Conservation (phyloP, 1,284 basidiomycete genomes). For the Peniophora sp. region DNA sequence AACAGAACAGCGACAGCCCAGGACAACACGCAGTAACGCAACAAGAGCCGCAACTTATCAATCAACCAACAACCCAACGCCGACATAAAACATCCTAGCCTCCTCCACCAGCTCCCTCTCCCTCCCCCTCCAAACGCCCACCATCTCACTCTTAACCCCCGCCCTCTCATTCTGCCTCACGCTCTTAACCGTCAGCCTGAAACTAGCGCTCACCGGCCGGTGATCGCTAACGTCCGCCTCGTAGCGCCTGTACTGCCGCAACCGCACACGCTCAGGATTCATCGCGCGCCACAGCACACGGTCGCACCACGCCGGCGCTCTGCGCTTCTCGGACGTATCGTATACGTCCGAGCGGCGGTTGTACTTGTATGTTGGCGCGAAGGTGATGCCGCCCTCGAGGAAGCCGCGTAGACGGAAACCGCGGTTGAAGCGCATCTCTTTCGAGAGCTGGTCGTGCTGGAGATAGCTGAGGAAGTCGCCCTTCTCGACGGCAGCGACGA, state of each 20-base stretch:
- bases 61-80: no score
- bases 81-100: slow-evolving; percentile 47
- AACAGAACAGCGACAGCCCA: no score
- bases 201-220: slow-evolving; percentile 77
- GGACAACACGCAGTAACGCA: no score
- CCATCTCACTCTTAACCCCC: slow-evolving; percentile 45
- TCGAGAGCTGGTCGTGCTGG: slow-evolving; percentile 82
- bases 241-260: slow-evolving; percentile 68
- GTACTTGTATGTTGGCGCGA: slow-evolving; percentile 95
- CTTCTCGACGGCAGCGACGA: slow-evolving; percentile 59
- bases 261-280: slow-evolving; percentile 46
- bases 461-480: slow-evolving; percentile 62
- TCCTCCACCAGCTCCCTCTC: slow-evolving; percentile 45
- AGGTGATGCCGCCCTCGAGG: slow-evolving; percentile 74
- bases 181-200: slow-evolving; percentile 65
- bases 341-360: slow-evolving; percentile 73
- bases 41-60: no score
- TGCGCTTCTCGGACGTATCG: slow-evolving; percentile 83
- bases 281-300: slow-evolving; percentile 79
- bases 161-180: slow-evolving; percentile 53
- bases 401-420: slow-evolving; percentile 82
- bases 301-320: slow-evolving; percentile 95
- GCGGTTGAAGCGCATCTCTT: slow-evolving; percentile 83
- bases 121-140: slow-evolving; percentile 50
- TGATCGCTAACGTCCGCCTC: slow-evolving; percentile 84